Percentiles rank a stretch among this genome's conserved stretches.
Conservation (phyloP, 805 yeast genomes). For the Wickerhamiella siamensis region DNA sequence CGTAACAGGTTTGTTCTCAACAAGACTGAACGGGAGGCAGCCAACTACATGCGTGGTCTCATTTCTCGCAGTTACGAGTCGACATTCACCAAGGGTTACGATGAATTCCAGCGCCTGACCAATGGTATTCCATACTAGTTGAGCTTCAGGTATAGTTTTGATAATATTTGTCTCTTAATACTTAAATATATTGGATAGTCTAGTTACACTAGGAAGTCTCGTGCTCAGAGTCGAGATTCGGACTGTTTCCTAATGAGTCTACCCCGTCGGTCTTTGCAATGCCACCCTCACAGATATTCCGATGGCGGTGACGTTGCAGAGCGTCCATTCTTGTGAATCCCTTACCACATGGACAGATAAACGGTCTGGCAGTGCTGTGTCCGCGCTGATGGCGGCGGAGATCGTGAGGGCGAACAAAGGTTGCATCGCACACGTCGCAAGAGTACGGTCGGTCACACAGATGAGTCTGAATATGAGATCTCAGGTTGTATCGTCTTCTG, state of each 20-base stretch:
- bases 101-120: conserved; percentile 90
- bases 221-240: background rate
- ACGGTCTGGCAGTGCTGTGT: conserved; percentile 56
- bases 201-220: background rate
- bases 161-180: background rate
- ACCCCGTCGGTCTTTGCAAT: conserved; percentile 16
- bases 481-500: conserved; percentile 75
- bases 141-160: no score
- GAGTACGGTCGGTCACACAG: conserved; percentile 83
- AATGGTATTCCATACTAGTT: conserved; percentile 86
- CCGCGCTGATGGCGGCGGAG: conserved; percentile 78
- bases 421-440: conserved; percentile 61
- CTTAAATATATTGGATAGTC: background rate
- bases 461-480: conserved; percentile 96
- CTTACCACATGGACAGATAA: conserved; percentile 84
- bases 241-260: background rate
- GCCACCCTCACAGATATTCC: conserved; percentile 77
- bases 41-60: conserved; percentile 56
- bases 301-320: conserved; percentile 58
- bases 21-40: conserved; percentile 76
- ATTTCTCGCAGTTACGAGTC: conserved; percentile 75
- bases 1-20: conserved; percentile 65
- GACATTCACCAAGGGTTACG: conserved; percentile 84
- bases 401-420: conserved; percentile 93
- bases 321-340: conserved; percentile 85